Base-by-base conservation (phyloP, 2,329 filamentous ascomycete species). In the Hymenoscyphus linearis region DNA sequence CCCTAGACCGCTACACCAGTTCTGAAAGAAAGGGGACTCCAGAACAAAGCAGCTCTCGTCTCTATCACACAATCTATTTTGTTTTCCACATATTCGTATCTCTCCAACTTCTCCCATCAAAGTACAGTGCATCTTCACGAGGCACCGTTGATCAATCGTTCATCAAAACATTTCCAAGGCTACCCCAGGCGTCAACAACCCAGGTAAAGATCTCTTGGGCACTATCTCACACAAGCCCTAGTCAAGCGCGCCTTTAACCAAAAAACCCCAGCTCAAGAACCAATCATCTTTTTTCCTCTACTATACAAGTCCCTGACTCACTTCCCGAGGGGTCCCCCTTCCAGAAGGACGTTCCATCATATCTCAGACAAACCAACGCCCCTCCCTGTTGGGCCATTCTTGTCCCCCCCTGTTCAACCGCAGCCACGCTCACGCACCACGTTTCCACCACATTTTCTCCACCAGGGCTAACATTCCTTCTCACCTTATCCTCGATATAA, bases 401-500 rank as follows among this genome's bases (percentile, higher is more conserved):
- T 27, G 34, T 58, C 27, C 27, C 13, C 40, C 31, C 31, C 34
- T 37, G 40, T 18, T 47, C 40, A 18, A 47, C 40, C 40, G 40
- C 40, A 47, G 40, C 40, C 40, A 47, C 37, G 37, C 37, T 36
- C 53, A 25, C 53, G 22, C 54, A 57, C 55, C 52, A 52, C 59
- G 55, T 60, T 44, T 56, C 37, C 52, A 37, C 63, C 31, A 47
- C 36, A 58, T 55, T 16, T 22, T 52, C 52, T 60, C 44, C 58
- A 50, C 64, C 47, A 36, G 37, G 34, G 25, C 50, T 27, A 53
- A 27, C 60, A 50, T 37, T 37, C 47, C 52, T 26, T 54, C 55
- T 59, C 53, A 35, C 37, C 36, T 50, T 55, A 40, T 60, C 59
- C 57, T 63, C 65, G 58, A 60, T 60, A 60, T 58, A 67, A 67